These are phyloP conservation scores for Agaricales sp. DNA, from an alignment of 1,284 basidiomycete species.

Conservation along the genomic window DNA sequence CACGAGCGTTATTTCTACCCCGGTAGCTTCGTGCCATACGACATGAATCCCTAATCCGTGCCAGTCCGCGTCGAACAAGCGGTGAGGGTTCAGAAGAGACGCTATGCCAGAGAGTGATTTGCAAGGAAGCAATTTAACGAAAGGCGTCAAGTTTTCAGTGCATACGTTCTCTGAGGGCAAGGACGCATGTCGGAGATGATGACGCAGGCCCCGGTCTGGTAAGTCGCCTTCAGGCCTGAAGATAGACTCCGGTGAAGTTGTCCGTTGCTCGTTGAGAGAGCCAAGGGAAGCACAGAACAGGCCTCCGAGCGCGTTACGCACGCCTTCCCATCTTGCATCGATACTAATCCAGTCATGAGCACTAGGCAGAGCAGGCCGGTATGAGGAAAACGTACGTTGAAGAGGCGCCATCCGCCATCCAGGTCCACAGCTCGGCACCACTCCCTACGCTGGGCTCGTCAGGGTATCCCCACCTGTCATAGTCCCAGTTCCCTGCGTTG, in stretches of 20 bases:
- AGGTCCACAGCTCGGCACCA: slow-evolving; percentile 86
- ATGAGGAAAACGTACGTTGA: slow-evolving; percentile 34
- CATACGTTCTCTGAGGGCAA: slow-evolving; percentile 82
- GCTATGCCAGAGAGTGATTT: slow-evolving; percentile 88
- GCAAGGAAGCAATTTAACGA: slow-evolving; percentile 91
- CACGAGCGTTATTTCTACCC: slow-evolving; percentile 61
- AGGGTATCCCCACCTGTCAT: slow-evolving; percentile 77
- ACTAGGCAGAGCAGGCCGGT: not conserved
- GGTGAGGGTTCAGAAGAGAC: slow-evolving; percentile 76
- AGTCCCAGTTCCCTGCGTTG: slow-evolving; percentile 88
- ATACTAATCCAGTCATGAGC: slow-evolving; percentile 30
- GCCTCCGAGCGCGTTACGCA: slow-evolving; percentile 85
- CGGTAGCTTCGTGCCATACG: slow-evolving; percentile 37
- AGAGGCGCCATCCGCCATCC: slow-evolving; percentile 59
- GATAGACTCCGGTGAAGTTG: slow-evolving; percentile 48
- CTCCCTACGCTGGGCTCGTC: slow-evolving; percentile 67
- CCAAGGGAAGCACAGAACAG: slow-evolving; percentile 92
- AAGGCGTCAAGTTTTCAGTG: slow-evolving; percentile 95
- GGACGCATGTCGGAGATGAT: slow-evolving; percentile 64
- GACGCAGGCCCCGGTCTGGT: slow-evolving; percentile 37
- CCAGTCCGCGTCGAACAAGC: slow-evolving; percentile 81
- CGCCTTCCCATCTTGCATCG: slow-evolving; percentile 72
- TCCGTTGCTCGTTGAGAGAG: slow-evolving; percentile 61
- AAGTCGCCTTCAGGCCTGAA: slow-evolving; percentile 51
- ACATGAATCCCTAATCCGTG: slow-evolving; percentile 81